phyloP scores from a whole-genome alignment of 257 asterid genomes.

The Lithospermum erythrorhizon region DNA sequence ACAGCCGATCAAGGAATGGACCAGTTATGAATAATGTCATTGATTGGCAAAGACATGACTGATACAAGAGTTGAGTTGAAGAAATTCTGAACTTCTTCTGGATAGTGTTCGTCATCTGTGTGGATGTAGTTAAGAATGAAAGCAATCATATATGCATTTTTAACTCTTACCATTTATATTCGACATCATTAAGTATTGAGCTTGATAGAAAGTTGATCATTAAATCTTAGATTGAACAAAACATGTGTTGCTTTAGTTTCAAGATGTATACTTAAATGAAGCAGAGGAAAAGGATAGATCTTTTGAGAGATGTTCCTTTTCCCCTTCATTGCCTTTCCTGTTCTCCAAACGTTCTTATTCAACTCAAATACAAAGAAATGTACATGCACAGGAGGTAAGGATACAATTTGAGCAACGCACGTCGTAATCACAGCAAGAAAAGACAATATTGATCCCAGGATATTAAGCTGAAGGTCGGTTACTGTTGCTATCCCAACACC shows the following conservation, averaged over 20 bases:
- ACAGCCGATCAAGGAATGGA: conserved; percentile 73
- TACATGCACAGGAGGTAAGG: conserved; percentile 24
- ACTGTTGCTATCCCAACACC: conserved; percentile 97
- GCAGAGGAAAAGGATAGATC: no score
- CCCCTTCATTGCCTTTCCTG: no score
- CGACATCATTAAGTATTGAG: background rate
- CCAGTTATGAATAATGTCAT: conserved; percentile 61
- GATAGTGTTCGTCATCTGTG: conserved; percentile 86
- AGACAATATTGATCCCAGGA: conserved; percentile 68
- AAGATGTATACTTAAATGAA: background rate
- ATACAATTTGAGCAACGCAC: conserved; percentile 87
- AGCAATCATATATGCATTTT: conserved; percentile 6
- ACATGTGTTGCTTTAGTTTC: background rate
- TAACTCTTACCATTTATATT: background rate
- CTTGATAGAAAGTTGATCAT: background rate
- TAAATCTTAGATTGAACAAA: background rate
- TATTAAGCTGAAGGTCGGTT: conserved; percentile 86
- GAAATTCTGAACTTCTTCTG: conserved; percentile 91
- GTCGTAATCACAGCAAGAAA: conserved; percentile 74
- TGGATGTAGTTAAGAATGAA: conserved; percentile 40
- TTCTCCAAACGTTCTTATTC: no score
- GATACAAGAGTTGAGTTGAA: conserved; percentile 82
- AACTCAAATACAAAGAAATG: background rate
- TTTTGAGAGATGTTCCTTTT: no score
- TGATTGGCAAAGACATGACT: conserved; percentile 83